Evolutionary conservation across 106 monocot species (phyloP).

Genomic region (Narthecium ossifragum): DNA sequence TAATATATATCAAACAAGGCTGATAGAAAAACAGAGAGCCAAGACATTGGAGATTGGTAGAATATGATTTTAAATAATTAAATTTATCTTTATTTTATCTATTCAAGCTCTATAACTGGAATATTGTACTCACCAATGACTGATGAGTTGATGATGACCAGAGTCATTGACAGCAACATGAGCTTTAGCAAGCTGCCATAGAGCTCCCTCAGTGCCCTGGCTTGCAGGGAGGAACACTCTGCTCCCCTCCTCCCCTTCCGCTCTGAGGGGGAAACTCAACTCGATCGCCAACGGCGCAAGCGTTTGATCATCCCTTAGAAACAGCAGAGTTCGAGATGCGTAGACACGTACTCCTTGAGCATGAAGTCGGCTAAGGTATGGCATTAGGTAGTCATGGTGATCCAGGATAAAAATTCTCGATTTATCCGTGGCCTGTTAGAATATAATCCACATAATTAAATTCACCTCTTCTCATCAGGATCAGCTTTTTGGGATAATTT

Average conservation of each 20-base stretch:
- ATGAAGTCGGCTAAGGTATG: conserved; percentile 46
- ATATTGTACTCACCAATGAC: conserved; percentile 48
- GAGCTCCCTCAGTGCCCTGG: conserved; percentile 23
- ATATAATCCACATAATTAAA: neutral
- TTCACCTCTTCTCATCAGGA: too few species aligned
- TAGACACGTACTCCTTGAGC: conserved; percentile 28
- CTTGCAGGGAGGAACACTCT: conserved; percentile 47
- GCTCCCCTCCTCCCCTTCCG: conserved; percentile 16
- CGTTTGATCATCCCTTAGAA: conserved; percentile 34
- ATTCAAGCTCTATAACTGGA: too few species aligned
- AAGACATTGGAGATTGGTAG: too few species aligned
- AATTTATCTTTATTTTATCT: too few species aligned
- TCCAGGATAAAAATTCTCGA: conserved; percentile 58
- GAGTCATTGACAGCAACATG: conserved; percentile 66
- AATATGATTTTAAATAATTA: too few species aligned
- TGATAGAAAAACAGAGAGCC: too few species aligned
- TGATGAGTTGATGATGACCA: conserved; percentile 63
- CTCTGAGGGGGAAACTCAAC: conserved; percentile 36
- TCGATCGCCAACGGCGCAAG: conserved; percentile 58
- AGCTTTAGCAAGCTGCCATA: conserved; percentile 66
- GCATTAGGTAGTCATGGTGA: conserved; percentile 70
- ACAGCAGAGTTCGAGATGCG: conserved; percentile 58
- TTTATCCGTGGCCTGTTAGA: conserved; percentile 33
- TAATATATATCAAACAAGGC: too few species aligned
- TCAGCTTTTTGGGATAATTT: too few species aligned